phyloP scores from a whole-genome alignment of 495 filamentous ascomycete genomes.

The Neurospora terricola region DNA sequence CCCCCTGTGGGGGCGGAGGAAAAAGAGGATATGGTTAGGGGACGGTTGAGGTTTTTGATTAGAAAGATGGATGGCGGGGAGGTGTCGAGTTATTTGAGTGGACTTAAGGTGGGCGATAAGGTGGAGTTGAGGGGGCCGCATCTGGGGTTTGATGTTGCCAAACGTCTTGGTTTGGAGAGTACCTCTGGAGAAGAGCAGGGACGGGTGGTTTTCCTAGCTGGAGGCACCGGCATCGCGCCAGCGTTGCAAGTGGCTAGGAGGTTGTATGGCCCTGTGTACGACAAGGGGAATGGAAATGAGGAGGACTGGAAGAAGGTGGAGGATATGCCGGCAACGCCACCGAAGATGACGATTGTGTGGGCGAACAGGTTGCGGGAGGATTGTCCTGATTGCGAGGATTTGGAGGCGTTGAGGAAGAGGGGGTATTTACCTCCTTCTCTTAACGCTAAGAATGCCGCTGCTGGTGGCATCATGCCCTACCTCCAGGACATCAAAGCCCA shows the following conservation, averaged over 20 bases:
- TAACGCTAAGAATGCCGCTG: not conserved
- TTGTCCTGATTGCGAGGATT: slow-evolving; percentile 4
- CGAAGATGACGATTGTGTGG: slow-evolving; percentile 26
- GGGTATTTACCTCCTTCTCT: not conserved
- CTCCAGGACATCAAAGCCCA: slow-evolving; percentile 47
- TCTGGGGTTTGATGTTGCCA: slow-evolving; percentile 53
- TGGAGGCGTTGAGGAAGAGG: not conserved
- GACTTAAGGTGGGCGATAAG: slow-evolving; percentile 45
- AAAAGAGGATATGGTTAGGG: slow-evolving; percentile 35
- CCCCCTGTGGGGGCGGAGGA: slow-evolving; percentile 41
- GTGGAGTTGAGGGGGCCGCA: slow-evolving; percentile 73
- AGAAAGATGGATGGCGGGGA: slow-evolving; percentile 36
- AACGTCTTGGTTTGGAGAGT: slow-evolving; percentile 25
- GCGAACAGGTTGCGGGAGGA: slow-evolving; percentile 33
- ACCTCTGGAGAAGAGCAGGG: not conserved
- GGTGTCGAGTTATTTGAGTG: slow-evolving; percentile 58
- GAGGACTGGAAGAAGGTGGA: slow-evolving; percentile 14
- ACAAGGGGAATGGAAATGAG: slow-evolving; percentile 16
- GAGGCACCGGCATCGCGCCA: slow-evolving; percentile 88
- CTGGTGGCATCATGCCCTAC: slow-evolving; percentile 42
- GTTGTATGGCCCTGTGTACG: slow-evolving; percentile 32
- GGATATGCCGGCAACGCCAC: not conserved
- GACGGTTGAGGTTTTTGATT: slow-evolving; percentile 38
- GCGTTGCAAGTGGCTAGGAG: slow-evolving; percentile 69
- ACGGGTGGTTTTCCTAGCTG: slow-evolving; percentile 71